Evolutionary conservation across 2,329 filamentous ascomycete genomes (phyloP).

Genomic region (Fusarium incarnatum): DNA sequence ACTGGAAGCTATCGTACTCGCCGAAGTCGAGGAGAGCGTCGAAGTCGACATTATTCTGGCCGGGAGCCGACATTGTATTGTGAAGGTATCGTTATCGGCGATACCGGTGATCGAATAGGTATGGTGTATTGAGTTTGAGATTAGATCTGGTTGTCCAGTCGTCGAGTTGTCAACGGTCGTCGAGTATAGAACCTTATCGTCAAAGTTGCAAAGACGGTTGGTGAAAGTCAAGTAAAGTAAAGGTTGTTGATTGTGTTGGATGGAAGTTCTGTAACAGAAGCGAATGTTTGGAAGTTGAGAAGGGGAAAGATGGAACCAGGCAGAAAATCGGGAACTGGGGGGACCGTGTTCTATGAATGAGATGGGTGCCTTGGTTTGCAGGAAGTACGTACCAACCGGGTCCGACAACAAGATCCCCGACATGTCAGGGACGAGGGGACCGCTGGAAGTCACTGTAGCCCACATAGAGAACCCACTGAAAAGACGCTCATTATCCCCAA

Average conservation of each 20-base stretch:
- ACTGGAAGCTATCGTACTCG: slow-evolving; percentile 73
- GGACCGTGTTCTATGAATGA: slow-evolving; percentile 51
- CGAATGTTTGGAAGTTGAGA: slow-evolving; percentile 40
- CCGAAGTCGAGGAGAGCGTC: slow-evolving; percentile 71
- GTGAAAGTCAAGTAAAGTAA: slow-evolving; percentile 10
- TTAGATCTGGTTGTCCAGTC: slow-evolving; percentile 8
- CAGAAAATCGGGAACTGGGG: slow-evolving; percentile 47
- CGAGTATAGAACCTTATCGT: background rate
- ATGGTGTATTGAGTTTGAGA: background rate
- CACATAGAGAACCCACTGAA: slow-evolving; percentile 38
- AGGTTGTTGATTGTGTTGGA: slow-evolving; percentile 26
- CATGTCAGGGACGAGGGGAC: slow-evolving; percentile 22
- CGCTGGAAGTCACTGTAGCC: slow-evolving; percentile 33
- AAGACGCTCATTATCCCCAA: slow-evolving; percentile 37
- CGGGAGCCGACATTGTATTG: slow-evolving; percentile 55
- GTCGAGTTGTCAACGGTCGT: background rate
- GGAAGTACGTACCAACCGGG: slow-evolving; percentile 34
- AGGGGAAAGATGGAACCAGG: slow-evolving; percentile 43
- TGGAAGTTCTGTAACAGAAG: slow-evolving; percentile 28
- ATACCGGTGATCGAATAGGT: slow-evolving; percentile 20
- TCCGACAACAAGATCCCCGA: slow-evolving; percentile 30
- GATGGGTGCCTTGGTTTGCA: slow-evolving; percentile 46
- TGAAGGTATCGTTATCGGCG: slow-evolving; percentile 22
- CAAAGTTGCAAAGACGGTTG: slow-evolving; percentile 3
- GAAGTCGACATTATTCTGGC: slow-evolving; percentile 62